Percentiles rank a stretch among this genome's conserved stretches.
These are phyloP conservation scores for Globisporangium polare DNA, from an alignment of 352 stramenopile species.

Conservation along the genomic window DNA sequence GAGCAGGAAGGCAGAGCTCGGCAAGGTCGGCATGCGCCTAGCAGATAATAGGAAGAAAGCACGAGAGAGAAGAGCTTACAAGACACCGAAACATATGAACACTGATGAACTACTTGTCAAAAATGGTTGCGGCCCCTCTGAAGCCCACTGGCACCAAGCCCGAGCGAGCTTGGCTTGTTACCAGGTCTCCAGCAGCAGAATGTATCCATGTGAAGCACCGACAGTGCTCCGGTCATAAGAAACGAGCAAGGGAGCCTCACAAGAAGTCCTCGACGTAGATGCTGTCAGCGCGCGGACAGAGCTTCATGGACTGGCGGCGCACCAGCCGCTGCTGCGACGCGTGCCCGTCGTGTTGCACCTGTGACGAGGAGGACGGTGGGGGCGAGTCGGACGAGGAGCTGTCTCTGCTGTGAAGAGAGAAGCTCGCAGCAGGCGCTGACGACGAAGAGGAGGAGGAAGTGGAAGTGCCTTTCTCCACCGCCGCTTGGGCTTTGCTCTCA, in stretches of 20 bases:
- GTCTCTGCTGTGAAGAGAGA: background rate
- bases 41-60: too few relatives aligned
- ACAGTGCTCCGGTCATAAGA: too few relatives aligned
- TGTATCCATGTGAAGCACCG: too few relatives aligned
- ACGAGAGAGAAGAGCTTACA: too few relatives aligned
- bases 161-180: too few relatives aligned
- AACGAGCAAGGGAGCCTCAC: constrained; percentile 11
- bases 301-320: constrained; percentile 18
- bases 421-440: background rate
- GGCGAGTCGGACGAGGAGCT: constrained; percentile 4
- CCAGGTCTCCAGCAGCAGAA: background rate
- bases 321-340: constrained; percentile 14
- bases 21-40: too few relatives aligned
- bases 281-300: constrained; percentile 33
- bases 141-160: too few relatives aligned
- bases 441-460: background rate
- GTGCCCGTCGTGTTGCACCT: constrained; percentile 1
- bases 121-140: background rate
- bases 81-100: background rate
- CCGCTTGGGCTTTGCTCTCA: constrained; percentile 11
- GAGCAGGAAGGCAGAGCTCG: too few relatives aligned
- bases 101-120: background rate
- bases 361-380: background rate
- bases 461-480: background rate
- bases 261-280: constrained; percentile 46